A percentile compares a stretch with the other conserved stretches of the same genome.
These are phyloP conservation scores for Abrus pulchellus DNA, from an alignment of 306 rosid species.

Conservation along the genomic window DNA sequence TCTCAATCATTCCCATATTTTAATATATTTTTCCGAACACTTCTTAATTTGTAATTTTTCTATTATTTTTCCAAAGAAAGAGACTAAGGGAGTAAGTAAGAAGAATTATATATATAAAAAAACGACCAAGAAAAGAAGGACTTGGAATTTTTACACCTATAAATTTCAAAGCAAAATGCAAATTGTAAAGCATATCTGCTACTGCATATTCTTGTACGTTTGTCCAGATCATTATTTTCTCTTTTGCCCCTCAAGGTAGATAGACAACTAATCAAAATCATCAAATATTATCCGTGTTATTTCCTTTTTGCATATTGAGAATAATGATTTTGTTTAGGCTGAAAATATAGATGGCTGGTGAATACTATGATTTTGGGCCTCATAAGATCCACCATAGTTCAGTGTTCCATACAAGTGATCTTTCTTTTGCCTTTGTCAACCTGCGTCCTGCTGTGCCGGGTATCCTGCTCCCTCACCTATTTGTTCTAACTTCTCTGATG, in stretches of 20 bases:
- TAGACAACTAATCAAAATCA: not conserved
- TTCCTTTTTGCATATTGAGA: constrained; percentile 29
- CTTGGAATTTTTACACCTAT: not conserved
- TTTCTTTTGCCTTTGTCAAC: constrained; percentile 84
- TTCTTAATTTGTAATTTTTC: constrained; percentile 12
- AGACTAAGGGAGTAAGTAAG: constrained; percentile 33
- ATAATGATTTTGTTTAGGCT: not conserved
- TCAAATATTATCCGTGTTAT: constrained; percentile 6
- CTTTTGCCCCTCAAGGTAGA: constrained; percentile 37
- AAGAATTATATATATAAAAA: not conserved
- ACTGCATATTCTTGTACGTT: constrained; percentile 1
- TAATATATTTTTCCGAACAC: constrained; percentile 32
- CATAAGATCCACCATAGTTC: constrained; percentile 71
- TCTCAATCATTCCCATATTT: not conserved
- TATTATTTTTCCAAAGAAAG: not conserved
- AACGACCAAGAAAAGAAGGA: not conserved
- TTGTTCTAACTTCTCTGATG: not conserved
- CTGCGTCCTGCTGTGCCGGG: constrained; percentile 87
- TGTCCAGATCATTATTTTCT: constrained; percentile 3
- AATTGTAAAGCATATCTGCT: not conserved
- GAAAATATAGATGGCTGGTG: constrained; percentile 68
- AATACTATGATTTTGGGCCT: constrained; percentile 69
- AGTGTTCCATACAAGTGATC: constrained; percentile 70
- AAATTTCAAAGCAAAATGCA: constrained; percentile 21
- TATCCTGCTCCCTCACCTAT: constrained; percentile 37